These are phyloP conservation scores for Vigna nakashimae DNA, from an alignment of 306 rosid genomes.

Conservation along the genomic window DNA sequence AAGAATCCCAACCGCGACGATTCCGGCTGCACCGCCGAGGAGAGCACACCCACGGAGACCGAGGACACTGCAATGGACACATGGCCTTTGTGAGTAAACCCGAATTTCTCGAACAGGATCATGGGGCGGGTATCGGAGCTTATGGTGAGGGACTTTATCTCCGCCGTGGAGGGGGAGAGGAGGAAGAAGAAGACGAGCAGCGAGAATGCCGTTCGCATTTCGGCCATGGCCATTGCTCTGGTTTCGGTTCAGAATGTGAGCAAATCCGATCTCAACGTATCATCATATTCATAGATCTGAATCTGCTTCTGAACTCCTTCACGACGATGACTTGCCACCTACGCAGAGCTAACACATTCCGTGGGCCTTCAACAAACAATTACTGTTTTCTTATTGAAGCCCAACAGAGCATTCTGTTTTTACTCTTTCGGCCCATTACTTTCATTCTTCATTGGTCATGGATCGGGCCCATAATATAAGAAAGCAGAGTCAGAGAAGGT, in stretches of 20 bases:
- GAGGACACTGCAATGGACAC: conserved; percentile 64
- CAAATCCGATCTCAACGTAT: not conserved
- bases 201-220: not conserved
- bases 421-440: not conserved
- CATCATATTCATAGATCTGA: conserved; percentile 21
- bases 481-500: no score
- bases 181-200: not conserved
- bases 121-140: conserved; percentile 74
- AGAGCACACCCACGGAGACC: conserved; percentile 55
- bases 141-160: conserved; percentile 80
- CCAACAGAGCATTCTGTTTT: not conserved
- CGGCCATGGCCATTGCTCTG: not conserved
- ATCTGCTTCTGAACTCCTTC: not conserved
- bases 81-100: conserved; percentile 83
- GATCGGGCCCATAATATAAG: no score
- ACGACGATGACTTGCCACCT: conserved; percentile 34
- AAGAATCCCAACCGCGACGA: conserved; percentile 79
- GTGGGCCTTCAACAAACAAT: not conserved
- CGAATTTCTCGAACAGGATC: conserved; percentile 93
- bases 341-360: not conserved
- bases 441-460: not conserved
- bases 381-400: not conserved
- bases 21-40: conserved; percentile 43
- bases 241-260: not conserved
- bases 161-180: conserved; percentile 59